Percentiles rank a stretch among this genome's conserved stretches.
Conservation (phyloP, 768 basidiomycete species). For the Termitomyces sp. region DNA sequence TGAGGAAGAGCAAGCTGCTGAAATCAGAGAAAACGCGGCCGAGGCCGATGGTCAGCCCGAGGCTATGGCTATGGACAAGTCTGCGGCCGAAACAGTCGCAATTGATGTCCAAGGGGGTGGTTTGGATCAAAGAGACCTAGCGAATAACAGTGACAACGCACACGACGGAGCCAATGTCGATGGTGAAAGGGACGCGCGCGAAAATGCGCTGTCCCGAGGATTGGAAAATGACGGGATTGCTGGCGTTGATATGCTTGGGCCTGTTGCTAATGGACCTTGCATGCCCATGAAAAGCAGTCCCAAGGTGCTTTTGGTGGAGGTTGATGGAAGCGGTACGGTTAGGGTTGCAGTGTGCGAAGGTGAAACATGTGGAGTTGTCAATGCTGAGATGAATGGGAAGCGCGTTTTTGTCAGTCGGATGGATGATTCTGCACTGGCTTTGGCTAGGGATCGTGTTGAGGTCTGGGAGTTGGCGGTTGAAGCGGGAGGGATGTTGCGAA, state of each 20-base stretch:
- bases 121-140: no score
- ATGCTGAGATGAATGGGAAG: slow-evolving; percentile 22
- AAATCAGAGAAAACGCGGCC: neutral
- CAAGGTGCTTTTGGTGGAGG: slow-evolving; percentile 13
- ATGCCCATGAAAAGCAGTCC: neutral
- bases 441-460: slow-evolving; percentile 11
- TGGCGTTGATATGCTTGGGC: neutral
- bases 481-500: slow-evolving; percentile 18
- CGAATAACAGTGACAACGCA: neutral
- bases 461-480: slow-evolving; percentile 18
- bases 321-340: slow-evolving; percentile 8
- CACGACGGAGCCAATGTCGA: neutral
- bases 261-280: no score
- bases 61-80: neutral
- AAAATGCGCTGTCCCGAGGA: neutral
- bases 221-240: neutral
- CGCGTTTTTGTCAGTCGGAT: slow-evolving; percentile 12
- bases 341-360: slow-evolving; percentile 13
- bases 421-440: slow-evolving; percentile 1
- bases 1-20: neutral
- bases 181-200: neutral
- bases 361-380: slow-evolving; percentile 6
- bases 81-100: neutral
- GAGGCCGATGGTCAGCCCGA: neutral
- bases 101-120: neutral